Conservation (phyloP, 306 rosid species). For the Vicia sativa region DNA sequence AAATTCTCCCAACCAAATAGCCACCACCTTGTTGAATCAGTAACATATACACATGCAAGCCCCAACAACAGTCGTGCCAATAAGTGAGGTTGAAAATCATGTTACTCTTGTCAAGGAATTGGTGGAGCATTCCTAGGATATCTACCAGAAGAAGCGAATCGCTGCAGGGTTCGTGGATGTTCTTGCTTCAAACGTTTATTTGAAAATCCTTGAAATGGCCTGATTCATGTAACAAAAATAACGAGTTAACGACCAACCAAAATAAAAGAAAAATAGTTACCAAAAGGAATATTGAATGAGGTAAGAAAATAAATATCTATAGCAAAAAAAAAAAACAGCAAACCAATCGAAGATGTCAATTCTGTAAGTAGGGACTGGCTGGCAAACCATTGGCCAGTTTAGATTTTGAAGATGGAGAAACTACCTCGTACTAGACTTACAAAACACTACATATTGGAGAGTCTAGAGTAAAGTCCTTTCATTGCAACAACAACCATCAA, state of each 20-base stretch:
- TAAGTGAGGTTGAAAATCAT: conserved; percentile 40
- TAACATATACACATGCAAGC: conserved; percentile 52
- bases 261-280: conserved; percentile 1
- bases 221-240: conserved; percentile 35
- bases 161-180: conserved; percentile 67
- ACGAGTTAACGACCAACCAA: conserved; percentile 21
- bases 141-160: conserved; percentile 75
- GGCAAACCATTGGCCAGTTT: neutral
- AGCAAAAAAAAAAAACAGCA: conserved; percentile 1
- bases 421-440: conserved; percentile 10
- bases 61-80: conserved; percentile 47
- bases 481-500: neutral
- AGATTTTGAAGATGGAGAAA: conserved; percentile 15
- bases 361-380: conserved; percentile 5
- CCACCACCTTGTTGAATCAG: conserved; percentile 46
- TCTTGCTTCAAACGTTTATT: conserved; percentile 87
- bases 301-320: neutral
- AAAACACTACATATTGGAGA: conserved; percentile 4
- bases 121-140: conserved; percentile 84
- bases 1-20: conserved; percentile 40
- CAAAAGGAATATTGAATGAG: conserved; percentile 9
- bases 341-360: conserved; percentile 12
- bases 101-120: conserved; percentile 63
- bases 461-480: conserved; percentile 6
- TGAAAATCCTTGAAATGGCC: conserved; percentile 66